phyloP scores from a whole-genome alignment of 768 basidiomycete genomes.

The Tricholoma matsutake region DNA sequence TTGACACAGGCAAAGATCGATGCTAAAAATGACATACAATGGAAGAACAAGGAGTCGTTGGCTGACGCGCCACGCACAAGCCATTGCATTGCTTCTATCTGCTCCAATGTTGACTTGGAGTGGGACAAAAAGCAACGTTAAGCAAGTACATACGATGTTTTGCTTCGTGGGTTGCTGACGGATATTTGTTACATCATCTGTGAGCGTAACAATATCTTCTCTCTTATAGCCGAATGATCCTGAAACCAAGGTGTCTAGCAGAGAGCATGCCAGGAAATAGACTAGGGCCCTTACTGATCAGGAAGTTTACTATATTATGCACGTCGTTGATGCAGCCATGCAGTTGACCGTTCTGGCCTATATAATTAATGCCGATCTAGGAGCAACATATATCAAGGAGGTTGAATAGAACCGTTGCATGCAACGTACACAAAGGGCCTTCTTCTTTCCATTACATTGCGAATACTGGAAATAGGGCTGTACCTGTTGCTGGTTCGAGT shows the following conservation, averaged over 20 bases:
- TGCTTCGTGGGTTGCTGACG: conserved; percentile 68
- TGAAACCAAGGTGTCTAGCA: conserved; percentile 17
- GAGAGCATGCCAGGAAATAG: neutral
- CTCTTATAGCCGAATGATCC: conserved; percentile 62
- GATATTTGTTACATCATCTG: conserved; percentile 66
- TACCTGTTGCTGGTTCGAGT: conserved; percentile 38
- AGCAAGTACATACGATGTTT: conserved; percentile 64
- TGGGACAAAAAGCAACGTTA: neutral
- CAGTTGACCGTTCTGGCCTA: conserved; percentile 62
- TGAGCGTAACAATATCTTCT: conserved; percentile 84
- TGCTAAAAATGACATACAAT: conserved; percentile 48
- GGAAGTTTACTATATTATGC: conserved; percentile 73
- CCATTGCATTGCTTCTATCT: conserved; percentile 87
- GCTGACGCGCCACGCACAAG: conserved; percentile 77
- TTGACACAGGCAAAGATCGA: neutral
- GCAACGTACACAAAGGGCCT: conserved; percentile 76
- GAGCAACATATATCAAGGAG: neutral
- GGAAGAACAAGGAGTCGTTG: conserved; percentile 89
- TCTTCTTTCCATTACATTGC: conserved; percentile 83
- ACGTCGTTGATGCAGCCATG: conserved; percentile 93
- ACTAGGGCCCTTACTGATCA: conserved; percentile 49
- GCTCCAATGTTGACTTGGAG: neutral
- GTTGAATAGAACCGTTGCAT: neutral
- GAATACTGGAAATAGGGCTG: conserved; percentile 83
- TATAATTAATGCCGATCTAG: conserved; percentile 90